phyloP scores from a whole-genome alignment of 169 alveolate genomes.

The Plasmodium knowlesi region DNA sequence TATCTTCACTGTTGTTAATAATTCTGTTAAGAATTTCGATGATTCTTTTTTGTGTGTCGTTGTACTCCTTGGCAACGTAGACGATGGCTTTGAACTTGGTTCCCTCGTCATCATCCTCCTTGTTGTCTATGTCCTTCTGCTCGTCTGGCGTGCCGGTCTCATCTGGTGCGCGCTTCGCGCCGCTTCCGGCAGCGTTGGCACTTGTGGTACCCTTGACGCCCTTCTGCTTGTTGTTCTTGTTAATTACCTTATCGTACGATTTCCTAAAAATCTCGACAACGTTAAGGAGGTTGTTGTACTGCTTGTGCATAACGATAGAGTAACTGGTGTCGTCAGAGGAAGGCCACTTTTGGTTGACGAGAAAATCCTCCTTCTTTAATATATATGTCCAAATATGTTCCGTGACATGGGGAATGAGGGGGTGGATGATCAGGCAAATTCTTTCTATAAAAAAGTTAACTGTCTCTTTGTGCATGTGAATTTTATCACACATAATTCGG shows the following conservation, averaged over 20 bases:
- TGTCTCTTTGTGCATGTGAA: conserved; percentile 72
- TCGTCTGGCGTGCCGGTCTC: not conserved
- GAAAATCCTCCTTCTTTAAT: conserved; percentile 80
- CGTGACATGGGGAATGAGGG: conserved; percentile 93
- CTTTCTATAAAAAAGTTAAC: conserved; percentile 81
- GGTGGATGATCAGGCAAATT: conserved; percentile 86
- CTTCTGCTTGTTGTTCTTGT: conserved; percentile 34
- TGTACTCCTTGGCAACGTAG: conserved; percentile 74
- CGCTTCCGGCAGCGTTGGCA: not conserved
- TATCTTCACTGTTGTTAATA: conserved; percentile 68
- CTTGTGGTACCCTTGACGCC: not conserved
- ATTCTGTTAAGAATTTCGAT: conserved; percentile 70
- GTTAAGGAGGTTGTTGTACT: conserved; percentile 59
- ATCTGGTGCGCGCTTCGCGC: not conserved
- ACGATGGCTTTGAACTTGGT: conserved; percentile 24
- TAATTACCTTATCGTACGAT: conserved; percentile 55
- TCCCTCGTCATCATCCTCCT: conserved; percentile 66
- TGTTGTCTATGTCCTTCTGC: not conserved
- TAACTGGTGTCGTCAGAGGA: conserved; percentile 74
- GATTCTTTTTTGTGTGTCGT: conserved; percentile 75
- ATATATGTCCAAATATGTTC: conserved; percentile 92
- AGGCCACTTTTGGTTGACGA: conserved; percentile 90
- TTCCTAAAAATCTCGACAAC: conserved; percentile 72
- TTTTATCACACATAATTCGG: conserved; percentile 54
- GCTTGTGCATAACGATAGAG: conserved; percentile 80